Evolutionary conservation across 306 rosid species (phyloP), one percentile per base, ranked within the genome.

Genomic region (Alnus rubra): DNA sequence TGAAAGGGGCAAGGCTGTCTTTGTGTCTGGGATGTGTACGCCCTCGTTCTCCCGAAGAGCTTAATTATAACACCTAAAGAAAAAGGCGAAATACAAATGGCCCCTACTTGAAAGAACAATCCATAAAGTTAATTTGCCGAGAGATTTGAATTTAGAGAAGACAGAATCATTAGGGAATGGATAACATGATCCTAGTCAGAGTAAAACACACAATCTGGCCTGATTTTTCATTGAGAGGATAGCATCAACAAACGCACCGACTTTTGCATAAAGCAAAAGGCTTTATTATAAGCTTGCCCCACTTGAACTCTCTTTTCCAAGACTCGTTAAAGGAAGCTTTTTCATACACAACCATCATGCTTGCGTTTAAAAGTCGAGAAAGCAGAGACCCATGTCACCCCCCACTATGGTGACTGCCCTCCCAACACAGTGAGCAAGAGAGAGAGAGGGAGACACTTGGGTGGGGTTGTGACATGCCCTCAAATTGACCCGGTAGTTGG

Each of bases 191-290:
- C 54, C 71, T 64, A 72, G 58, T 77, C 74, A 52, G 80, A 60
- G 50, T 16, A 19, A 70, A 31, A 37, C 62, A n/a, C 1, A 23
- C 6, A 54, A 42, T 18, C 31, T 14, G 13, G 64, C 11, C 2
- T 37, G 39, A 42, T 55, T 42, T 53, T 23, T 0, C 23, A 76
- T 50, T 1, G 81, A 55, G 28, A 31, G 28, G 64, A 78, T 64
- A 63, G 81, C 74, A 81, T 82, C 78, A 86, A 82, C 81, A 73
- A 83, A 78, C 73, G 88, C 92, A 92, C 92, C 91, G 88, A 92
- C 92, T 83, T 60, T 71, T 23, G 16, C 37, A 65, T 86, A 83
- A 83, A 89, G 85, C 75, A 73, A 79, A 86, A 75, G 78, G 74
- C 48, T 58, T 14, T 45, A 31, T 42, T 42, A 15, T 47, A 79